phyloP scores from a whole-genome alignment of 805 yeast genomes.

The Candida adriatica region DNA sequence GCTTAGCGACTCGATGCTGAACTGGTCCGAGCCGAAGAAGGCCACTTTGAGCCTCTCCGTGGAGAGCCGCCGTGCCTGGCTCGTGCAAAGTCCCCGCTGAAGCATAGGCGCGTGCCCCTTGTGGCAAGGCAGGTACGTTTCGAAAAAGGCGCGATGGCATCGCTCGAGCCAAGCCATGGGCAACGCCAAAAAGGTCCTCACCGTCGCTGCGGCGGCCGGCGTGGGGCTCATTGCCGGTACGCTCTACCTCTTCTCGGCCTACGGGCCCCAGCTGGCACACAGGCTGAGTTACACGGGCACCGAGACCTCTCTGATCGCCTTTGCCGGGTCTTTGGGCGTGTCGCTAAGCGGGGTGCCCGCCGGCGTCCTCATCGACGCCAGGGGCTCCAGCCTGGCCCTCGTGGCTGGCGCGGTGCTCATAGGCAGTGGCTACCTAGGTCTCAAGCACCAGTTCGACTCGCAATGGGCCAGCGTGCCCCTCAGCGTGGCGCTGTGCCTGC shows the following conservation, averaged over 20 bases:
- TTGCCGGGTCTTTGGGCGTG: conserved; percentile 60
- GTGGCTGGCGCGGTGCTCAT: conserved; percentile 43
- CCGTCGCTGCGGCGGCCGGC: conserved; percentile 17
- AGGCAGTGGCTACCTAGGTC: conserved; percentile 47
- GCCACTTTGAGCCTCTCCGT: conserved; percentile 33
- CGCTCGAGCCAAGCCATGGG: background rate
- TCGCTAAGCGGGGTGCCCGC: conserved; percentile 62
- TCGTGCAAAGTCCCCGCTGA: background rate
- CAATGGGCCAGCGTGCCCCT: conserved; percentile 31
- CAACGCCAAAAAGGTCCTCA: conserved; percentile 2
- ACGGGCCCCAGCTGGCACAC: conserved; percentile 68
- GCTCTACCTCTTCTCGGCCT: conserved; percentile 66
- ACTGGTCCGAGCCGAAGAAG: conserved; percentile 73
- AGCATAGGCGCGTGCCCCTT: background rate
- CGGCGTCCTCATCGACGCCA: conserved; percentile 55
- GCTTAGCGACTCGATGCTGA: conserved; percentile 51
- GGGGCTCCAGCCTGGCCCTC: conserved; percentile 51
- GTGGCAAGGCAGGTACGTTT: background rate
- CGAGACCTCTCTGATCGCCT: conserved; percentile 56
- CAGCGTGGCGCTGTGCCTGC: conserved; percentile 40
- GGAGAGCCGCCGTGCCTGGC: background rate
- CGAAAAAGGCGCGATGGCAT: background rate
- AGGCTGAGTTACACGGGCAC: conserved; percentile 53
- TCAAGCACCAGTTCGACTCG: conserved; percentile 44
- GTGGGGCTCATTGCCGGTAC: conserved; percentile 64